These are phyloP conservation scores for Microsporum ferrugineum DNA, from an alignment of 2,329 filamentous ascomycete species.

Conservation along the genomic window DNA sequence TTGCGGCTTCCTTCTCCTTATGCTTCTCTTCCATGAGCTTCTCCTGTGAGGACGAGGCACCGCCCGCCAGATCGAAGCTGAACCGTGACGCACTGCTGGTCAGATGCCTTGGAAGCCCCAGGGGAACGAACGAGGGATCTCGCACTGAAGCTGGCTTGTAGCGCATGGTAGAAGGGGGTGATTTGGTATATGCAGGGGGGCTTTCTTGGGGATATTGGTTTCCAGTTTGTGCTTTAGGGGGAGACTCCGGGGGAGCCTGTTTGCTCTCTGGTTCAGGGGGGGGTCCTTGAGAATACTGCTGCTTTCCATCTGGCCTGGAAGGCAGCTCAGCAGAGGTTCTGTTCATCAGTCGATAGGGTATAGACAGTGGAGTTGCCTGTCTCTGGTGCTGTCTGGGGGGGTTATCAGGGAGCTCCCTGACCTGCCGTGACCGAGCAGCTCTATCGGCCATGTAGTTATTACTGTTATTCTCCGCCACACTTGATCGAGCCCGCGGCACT, in stretches of 20 bases:
- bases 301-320: neutral
- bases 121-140: slow-evolving; percentile 17
- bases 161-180: neutral
- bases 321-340: neutral
- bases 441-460: neutral
- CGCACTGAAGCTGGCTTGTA: slow-evolving; percentile 8
- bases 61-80: slow-evolving; percentile 52
- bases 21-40: slow-evolving; percentile 53
- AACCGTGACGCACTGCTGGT: slow-evolving; percentile 52
- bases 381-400: neutral
- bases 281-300: neutral
- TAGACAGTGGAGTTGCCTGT: neutral
- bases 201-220: neutral
- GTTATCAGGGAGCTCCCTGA: slow-evolving; percentile 12
- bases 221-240: neutral
- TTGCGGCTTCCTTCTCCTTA: slow-evolving; percentile 41
- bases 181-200: neutral
- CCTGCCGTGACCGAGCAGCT: slow-evolving; percentile 21
- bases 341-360: neutral
- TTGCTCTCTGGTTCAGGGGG: neutral
- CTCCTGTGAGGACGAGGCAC: slow-evolving; percentile 49
- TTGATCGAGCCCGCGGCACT: slow-evolving; percentile 40
- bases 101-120: slow-evolving; percentile 36
- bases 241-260: neutral
- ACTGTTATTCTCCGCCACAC: neutral